phyloP scores from a whole-genome alignment of 73 alveolate species.

The Paramecium tetraurelia region DNA sequence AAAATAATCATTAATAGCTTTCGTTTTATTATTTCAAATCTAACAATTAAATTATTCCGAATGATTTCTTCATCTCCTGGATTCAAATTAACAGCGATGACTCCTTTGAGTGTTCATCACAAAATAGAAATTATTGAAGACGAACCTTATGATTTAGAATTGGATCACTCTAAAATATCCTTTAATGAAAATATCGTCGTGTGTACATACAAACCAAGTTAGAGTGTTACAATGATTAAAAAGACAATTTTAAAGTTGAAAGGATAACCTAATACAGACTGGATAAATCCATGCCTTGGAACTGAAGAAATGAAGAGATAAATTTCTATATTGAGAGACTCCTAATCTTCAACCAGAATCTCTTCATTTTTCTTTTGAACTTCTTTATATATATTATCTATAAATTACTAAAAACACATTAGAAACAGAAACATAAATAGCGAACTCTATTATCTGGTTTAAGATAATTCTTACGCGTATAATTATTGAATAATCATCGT shows the following conservation, averaged over 20 bases:
- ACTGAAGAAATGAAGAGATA: not conserved
- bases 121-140: not conserved
- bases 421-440: not conserved
- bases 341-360: not conserved
- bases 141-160: slow-evolving; percentile 2
- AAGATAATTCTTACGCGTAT: not conserved
- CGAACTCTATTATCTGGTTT: not conserved
- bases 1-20: not conserved
- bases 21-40: not conserved
- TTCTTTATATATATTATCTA: not conserved
- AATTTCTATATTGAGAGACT: not conserved
- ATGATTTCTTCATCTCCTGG: not conserved
- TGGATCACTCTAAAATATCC: not conserved
- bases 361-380: not conserved
- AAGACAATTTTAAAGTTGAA: not conserved
- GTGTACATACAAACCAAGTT: not conserved
- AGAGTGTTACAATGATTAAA: not conserved
- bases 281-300: not conserved
- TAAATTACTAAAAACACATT: not conserved
- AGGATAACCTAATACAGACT: not conserved
- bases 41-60: not conserved
- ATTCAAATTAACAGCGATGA: not conserved
- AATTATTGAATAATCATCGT: not conserved
- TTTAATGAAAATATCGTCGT: slow-evolving; percentile 5
- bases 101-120: not conserved